Evolutionary conservation across 2,329 filamentous ascomycete genomes (phyloP).

Genomic region (Fusarium scirpi): DNA sequence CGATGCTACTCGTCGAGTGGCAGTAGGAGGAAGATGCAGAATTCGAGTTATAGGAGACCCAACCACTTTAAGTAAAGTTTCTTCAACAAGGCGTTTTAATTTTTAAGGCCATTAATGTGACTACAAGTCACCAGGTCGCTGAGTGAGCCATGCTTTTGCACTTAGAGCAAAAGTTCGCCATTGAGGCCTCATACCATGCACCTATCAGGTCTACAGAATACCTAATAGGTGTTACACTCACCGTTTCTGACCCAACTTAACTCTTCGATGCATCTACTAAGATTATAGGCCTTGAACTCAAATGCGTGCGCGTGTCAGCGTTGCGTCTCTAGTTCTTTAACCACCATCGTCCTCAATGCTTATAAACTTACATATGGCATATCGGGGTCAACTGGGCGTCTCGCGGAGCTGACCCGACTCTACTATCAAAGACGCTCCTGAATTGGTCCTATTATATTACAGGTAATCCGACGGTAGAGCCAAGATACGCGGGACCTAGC

Average conservation of each 20-base stretch:
- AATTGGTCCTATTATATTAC: background rate
- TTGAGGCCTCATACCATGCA: background rate
- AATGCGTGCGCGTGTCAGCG: background rate
- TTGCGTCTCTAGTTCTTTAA: background rate
- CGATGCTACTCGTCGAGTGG: background rate
- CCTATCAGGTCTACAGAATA: no score
- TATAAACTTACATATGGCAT: background rate
- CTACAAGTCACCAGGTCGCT: background rate
- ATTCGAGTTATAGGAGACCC: no score
- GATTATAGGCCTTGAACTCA: background rate
- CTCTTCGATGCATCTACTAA: background rate
- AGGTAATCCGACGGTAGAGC: background rate
- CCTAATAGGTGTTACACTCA: background rate
- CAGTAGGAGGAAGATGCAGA: background rate
- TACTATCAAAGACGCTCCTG: background rate
- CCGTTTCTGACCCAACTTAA: background rate
- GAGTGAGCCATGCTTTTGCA: background rate
- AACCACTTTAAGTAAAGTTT: background rate
- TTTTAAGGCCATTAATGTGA: no score
- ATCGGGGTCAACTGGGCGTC: background rate
- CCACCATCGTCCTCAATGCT: background rate
- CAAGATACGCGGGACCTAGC: no score
- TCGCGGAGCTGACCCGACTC: background rate
- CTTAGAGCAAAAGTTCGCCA: accelerated
- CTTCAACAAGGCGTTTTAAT: no score